A percentile compares a stretch with the other conserved stretches of the same genome.
These are phyloP conservation scores for Paratinospora sagittata DNA, from an alignment of 164 flowering plant genomes.

Conservation along the genomic window DNA sequence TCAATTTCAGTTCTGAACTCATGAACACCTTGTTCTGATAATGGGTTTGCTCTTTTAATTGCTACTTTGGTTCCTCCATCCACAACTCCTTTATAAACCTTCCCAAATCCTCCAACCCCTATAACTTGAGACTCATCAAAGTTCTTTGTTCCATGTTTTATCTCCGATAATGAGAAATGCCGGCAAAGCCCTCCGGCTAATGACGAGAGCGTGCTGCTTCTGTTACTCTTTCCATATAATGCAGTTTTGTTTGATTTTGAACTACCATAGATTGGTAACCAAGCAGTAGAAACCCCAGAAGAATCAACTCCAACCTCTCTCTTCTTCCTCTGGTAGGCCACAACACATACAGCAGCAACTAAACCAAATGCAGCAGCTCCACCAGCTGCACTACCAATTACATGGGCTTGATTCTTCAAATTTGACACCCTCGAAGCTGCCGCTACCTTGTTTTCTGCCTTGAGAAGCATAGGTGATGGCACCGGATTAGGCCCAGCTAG, in stretches of 20 bases:
- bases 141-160: slow-evolving; percentile 38
- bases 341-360: slow-evolving; percentile 29
- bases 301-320: not conserved
- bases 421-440: slow-evolving; percentile 10
- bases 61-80: slow-evolving; percentile 52
- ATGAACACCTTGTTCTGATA: slow-evolving; percentile 55
- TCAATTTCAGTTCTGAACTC: slow-evolving; percentile 66
- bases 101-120: slow-evolving; percentile 65
- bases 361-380: slow-evolving; percentile 41
- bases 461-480: slow-evolving; percentile 33
- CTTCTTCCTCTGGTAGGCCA: slow-evolving; percentile 16
- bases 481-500: slow-evolving; percentile 63
- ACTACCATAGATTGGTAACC: slow-evolving; percentile 48
- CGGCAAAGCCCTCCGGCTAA: slow-evolving; percentile 31
- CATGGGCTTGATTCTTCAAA: not conserved
- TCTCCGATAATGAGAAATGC: slow-evolving; percentile 42
- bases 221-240: slow-evolving; percentile 28
- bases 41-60: slow-evolving; percentile 63
- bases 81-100: slow-evolving; percentile 44
- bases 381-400: slow-evolving; percentile 40
- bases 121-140: slow-evolving; percentile 46
- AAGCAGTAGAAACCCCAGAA: slow-evolving; percentile 11
- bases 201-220: slow-evolving; percentile 26
- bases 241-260: slow-evolving; percentile 36
- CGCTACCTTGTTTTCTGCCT: slow-evolving; percentile 17